Conservation (phyloP, 2,329 filamentous ascomycete genomes). For the Nothomitra cinnamomea region DNA sequence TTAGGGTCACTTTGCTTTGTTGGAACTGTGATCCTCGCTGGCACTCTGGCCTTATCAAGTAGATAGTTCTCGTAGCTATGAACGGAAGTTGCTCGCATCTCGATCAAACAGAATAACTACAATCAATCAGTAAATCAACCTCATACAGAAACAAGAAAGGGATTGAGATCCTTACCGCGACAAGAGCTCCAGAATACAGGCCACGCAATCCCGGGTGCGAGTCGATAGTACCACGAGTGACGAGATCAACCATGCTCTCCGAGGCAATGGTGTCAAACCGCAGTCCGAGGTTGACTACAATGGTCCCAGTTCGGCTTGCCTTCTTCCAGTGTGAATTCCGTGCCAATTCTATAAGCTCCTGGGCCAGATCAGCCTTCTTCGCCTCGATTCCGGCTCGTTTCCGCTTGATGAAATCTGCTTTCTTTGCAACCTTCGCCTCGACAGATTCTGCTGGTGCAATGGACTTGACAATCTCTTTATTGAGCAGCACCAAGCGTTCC, state of each 20-base stretch:
- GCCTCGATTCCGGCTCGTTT: constrained; percentile 63
- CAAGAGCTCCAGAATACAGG: constrained; percentile 67
- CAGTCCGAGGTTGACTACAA: constrained; percentile 77
- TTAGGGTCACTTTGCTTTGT: constrained; percentile 58
- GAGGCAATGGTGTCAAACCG: constrained; percentile 83
- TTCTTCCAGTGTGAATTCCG: constrained; percentile 90
- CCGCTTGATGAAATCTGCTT: constrained; percentile 56
- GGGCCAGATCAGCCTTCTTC: constrained; percentile 63
- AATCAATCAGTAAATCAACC: constrained; percentile 13
- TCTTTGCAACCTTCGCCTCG: constrained; percentile 39
- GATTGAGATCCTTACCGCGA: constrained; percentile 25
- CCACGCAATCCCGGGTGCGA: constrained; percentile 72
- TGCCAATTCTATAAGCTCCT: constrained; percentile 64
- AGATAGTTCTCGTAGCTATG: constrained; percentile 83
- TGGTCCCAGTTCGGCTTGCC: constrained; percentile 72
- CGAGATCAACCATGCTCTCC: constrained; percentile 63
- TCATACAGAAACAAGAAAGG: not conserved
- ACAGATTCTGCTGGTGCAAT: constrained; percentile 57
- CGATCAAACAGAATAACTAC: constrained; percentile 63
- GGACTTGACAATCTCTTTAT: constrained; percentile 50
- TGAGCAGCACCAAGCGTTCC: constrained; percentile 70
- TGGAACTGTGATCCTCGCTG: constrained; percentile 56
- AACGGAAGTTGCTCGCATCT: constrained; percentile 68
- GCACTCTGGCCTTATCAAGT: constrained; percentile 58
- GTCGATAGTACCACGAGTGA: constrained; percentile 70